phyloP scores from a whole-genome alignment of 78 protist species.

The Emiliania huxleyi region DNA sequence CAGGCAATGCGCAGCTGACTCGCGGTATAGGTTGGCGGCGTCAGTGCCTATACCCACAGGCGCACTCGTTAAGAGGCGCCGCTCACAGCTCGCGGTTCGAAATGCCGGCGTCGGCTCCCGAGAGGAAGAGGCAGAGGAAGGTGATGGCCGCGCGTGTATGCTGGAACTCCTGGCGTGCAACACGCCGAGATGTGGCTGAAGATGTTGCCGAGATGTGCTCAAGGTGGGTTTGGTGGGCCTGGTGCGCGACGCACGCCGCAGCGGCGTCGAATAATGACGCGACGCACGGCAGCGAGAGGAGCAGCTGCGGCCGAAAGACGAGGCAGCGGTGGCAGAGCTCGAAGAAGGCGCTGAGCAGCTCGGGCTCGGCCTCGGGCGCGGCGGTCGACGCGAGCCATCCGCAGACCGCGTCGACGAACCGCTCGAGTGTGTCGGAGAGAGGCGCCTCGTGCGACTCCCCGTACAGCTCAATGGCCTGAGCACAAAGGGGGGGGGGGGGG shows the following conservation, averaged over 20 bases:
- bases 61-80: too few species aligned
- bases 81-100: too few species aligned
- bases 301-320: not conserved
- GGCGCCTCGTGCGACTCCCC: not conserved
- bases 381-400: not conserved
- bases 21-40: not conserved
- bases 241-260: not conserved
- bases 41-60: too few species aligned
- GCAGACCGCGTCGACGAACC: not conserved
- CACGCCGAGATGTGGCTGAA: too few species aligned
- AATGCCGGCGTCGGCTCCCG: too few species aligned
- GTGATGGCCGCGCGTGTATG: constrained; percentile 11
- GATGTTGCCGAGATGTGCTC: too few species aligned
- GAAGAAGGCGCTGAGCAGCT: not conserved
- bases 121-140: not conserved
- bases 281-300: not conserved
- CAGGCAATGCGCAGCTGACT: not conserved
- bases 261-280: not conserved
- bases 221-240: too few species aligned
- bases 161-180: not conserved
- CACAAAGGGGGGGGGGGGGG: too few species aligned
- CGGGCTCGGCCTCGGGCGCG: not conserved
- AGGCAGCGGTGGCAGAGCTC: constrained; percentile 17
- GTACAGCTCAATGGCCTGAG: not conserved
- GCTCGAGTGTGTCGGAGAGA: not conserved